phyloP scores from a whole-genome alignment of 345 rosid genomes.

The Leavenworthia alabamica region DNA sequence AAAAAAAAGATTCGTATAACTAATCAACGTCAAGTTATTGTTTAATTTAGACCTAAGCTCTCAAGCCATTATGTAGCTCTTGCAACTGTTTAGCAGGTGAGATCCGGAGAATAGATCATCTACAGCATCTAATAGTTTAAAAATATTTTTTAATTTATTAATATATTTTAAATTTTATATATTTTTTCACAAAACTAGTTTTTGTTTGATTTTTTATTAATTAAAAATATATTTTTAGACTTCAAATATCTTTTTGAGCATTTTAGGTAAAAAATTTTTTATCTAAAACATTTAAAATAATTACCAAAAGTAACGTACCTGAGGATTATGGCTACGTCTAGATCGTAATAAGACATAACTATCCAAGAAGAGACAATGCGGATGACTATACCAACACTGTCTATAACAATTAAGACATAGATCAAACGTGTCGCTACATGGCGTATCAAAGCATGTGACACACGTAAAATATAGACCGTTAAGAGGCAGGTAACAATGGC shows the following conservation, averaged over 20 bases:
- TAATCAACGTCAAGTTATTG: neutral
- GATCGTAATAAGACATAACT: slow-evolving; percentile 12
- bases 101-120: no score
- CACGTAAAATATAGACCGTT: slow-evolving; percentile 9
- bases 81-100: no score
- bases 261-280: no score
- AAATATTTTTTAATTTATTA: no score
- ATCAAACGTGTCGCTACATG: neutral
- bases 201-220: no score
- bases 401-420: slow-evolving; percentile 3
- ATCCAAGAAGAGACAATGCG: slow-evolving; percentile 9
- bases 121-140: no score
- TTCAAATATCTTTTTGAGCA: no score
- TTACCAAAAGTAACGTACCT: slow-evolving; percentile 1
- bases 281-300: no score
- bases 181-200: no score
- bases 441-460: slow-evolving; percentile 5
- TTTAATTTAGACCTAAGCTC: neutral
- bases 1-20: neutral
- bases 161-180: no score
- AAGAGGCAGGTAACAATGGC: neutral
- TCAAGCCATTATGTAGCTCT: neutral
- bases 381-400: neutral
- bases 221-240: no score
- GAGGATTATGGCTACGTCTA: neutral